phyloP scores from a whole-genome alignment of 768 basidiomycete species.

The Boletus rufocinnamomeus region DNA sequence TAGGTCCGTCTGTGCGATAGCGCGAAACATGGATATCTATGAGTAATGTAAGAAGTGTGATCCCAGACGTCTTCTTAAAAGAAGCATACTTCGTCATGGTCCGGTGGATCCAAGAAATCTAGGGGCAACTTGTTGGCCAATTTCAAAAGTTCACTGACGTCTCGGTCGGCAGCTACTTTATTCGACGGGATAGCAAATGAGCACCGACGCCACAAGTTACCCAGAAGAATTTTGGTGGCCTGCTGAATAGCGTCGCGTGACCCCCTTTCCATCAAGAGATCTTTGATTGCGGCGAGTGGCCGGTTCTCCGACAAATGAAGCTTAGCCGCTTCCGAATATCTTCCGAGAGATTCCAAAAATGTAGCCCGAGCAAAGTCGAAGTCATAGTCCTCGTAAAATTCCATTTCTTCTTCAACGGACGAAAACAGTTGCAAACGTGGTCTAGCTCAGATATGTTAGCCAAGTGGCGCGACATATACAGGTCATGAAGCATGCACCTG shows the following conservation, averaged over 20 bases:
- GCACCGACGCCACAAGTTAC: conserved; percentile 46
- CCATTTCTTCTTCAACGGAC: conserved; percentile 51
- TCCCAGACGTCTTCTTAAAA: not conserved
- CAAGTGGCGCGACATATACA: not conserved
- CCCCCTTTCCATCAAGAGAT: conserved; percentile 41
- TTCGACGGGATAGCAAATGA: conserved; percentile 40
- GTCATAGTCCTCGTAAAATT: conserved; percentile 36
- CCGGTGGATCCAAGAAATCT: conserved; percentile 7
- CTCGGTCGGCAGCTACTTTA: not conserved
- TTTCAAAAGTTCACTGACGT: conserved; percentile 25
- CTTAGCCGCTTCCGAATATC: conserved; percentile 55
- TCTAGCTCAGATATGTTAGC: conserved; percentile 35
- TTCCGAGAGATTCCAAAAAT: conserved; percentile 45
- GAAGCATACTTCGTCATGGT: conserved; percentile 10
- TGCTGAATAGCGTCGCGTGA: conserved; percentile 31
- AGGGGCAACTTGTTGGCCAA: conserved; percentile 18
- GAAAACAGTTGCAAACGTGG: conserved; percentile 50
- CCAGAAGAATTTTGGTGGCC: conserved; percentile 43
- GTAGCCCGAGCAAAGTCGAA: conserved; percentile 50
- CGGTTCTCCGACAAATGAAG: conserved; percentile 52
- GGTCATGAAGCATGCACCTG: conserved; percentile 15
- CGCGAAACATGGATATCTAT: conserved; percentile 36
- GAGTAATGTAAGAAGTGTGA: not conserved
- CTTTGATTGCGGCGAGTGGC: conserved; percentile 45
- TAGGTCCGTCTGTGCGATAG: conserved; percentile 30